Percentiles rank a stretch among this genome's conserved stretches.
These are phyloP conservation scores for Aspergillus ostianus DNA, from an alignment of 495 filamentous ascomycete genomes.

Conservation along the genomic window DNA sequence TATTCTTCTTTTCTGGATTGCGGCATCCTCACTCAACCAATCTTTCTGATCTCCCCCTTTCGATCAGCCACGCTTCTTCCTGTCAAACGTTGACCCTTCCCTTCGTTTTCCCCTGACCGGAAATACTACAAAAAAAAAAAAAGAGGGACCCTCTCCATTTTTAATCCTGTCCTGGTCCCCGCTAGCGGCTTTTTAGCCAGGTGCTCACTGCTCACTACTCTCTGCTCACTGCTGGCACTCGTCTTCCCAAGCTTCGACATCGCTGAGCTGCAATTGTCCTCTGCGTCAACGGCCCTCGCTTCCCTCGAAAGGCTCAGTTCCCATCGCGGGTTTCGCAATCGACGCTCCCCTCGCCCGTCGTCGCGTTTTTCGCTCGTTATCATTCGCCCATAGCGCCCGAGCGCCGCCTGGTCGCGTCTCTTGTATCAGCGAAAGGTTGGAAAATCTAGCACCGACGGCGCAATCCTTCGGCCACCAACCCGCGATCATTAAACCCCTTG, in stretches of 20 bases:
- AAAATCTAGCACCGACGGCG: background rate
- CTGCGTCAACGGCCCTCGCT: background rate
- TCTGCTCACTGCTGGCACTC: background rate
- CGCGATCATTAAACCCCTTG: background rate
- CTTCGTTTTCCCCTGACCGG: background rate
- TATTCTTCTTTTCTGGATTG: slow-evolving; percentile 9
- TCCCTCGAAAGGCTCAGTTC: background rate
- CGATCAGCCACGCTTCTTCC: too few species aligned
- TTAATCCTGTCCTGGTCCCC: too few species aligned
- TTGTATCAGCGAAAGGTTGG: background rate
- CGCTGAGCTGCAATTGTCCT: background rate
- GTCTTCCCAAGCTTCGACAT: background rate
- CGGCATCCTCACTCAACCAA: slow-evolving; percentile 3
- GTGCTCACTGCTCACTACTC: background rate
- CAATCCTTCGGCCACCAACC: background rate
- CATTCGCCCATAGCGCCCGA: background rate
- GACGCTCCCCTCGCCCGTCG: background rate
- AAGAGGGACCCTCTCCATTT: too few species aligned
- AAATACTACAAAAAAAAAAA: too few species aligned
- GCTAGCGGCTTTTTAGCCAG: background rate
- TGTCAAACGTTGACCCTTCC: background rate
- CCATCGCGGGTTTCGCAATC: background rate
- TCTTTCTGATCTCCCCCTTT: too few species aligned
- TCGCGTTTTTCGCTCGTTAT: background rate
- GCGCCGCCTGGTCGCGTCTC: background rate